These are phyloP conservation scores for Ceriops zippeliana DNA, from an alignment of 345 rosid species.

Conservation along the genomic window DNA sequence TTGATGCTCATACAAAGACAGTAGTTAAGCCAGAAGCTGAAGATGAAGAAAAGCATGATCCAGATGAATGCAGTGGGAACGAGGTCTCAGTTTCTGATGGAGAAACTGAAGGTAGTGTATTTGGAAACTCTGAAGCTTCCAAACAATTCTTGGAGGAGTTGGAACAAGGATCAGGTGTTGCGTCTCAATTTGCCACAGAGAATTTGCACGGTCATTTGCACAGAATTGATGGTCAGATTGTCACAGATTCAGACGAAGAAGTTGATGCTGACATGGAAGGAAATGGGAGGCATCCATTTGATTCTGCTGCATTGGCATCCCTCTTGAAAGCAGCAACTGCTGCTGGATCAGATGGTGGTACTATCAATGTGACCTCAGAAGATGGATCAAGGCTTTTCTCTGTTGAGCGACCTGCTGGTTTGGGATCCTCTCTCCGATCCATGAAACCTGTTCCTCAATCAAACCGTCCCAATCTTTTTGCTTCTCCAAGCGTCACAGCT, in stretches of 20 bases:
- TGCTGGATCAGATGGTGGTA: constrained; percentile 55
- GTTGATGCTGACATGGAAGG: constrained; percentile 79
- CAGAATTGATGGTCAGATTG: constrained; percentile 73
- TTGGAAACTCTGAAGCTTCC: constrained; percentile 81
- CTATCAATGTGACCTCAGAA: constrained; percentile 62
- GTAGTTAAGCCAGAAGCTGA: constrained; percentile 36
- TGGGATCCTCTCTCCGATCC: constrained; percentile 74
- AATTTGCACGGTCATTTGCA: constrained; percentile 52
- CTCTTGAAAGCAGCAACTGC: constrained; percentile 88
- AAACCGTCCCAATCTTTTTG: constrained; percentile 52
- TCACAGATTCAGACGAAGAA: constrained; percentile 85
- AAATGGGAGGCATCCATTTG: constrained; percentile 77
- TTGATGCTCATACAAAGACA: constrained; percentile 15
- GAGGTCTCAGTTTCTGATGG: constrained; percentile 54
- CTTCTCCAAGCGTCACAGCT: constrained; percentile 37
- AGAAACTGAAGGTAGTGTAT: constrained; percentile 59
- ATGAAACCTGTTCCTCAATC: constrained; percentile 62
- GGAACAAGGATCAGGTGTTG: constrained; percentile 53
- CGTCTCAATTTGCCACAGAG: constrained; percentile 52
- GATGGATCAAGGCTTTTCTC: constrained; percentile 93
- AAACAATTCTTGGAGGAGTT: constrained; percentile 75
- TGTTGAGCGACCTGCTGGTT: constrained; percentile 86
- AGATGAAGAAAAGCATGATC: constrained; percentile 30
- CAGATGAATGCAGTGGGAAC: constrained; percentile 34
- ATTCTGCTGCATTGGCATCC: constrained; percentile 89